These are phyloP conservation scores for Penicillium italicum DNA, from an alignment of 2,329 filamentous ascomycete species.

Conservation along the genomic window DNA sequence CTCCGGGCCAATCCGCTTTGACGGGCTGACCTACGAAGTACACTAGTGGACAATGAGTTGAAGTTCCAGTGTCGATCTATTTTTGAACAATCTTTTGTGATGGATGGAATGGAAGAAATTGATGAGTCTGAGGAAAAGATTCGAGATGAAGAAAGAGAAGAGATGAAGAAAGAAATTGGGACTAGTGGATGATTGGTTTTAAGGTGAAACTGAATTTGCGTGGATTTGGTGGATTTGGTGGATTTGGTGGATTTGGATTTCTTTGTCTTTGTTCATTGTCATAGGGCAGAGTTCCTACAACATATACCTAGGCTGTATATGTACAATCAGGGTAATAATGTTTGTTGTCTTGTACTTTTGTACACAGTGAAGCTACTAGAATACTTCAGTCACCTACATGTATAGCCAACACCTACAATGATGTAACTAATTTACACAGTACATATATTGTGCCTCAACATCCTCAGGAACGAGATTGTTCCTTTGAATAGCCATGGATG, in stretches of 20 bases:
- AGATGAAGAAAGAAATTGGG: neutral
- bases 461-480: neutral
- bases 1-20: conserved; percentile 5
- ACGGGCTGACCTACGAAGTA: neutral
- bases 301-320: neutral
- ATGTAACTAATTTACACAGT: neutral
- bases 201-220: neutral
- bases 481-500: conserved; percentile 7
- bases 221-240: neutral
- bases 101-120: neutral
- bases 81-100: neutral
- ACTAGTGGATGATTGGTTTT: neutral
- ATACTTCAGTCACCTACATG: neutral
- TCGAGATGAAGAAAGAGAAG: neutral
- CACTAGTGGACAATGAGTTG: neutral
- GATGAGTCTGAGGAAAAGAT: neutral
- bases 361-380: neutral
- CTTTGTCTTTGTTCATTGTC: neutral
- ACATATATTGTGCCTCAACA: neutral
- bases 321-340: no score
- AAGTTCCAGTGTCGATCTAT: conserved; percentile 1
- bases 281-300: neutral
- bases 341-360: neutral
- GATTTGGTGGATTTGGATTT: neutral
- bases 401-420: neutral